Evolutionary conservation across 768 basidiomycete genomes (phyloP), one percentile per base, ranked within the genome.

Genomic region (Termitomyces sp.): DNA sequence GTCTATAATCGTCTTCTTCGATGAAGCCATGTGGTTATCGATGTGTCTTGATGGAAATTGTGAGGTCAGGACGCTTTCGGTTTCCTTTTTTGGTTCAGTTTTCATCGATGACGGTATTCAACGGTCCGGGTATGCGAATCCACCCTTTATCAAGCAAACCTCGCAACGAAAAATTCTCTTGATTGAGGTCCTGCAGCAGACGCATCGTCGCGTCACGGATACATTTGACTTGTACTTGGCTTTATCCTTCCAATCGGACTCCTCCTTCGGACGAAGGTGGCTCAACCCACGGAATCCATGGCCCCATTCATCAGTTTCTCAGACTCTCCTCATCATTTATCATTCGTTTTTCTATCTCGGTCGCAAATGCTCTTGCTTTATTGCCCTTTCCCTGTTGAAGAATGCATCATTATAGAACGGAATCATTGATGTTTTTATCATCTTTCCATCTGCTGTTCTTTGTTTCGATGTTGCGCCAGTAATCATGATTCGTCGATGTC

Each of bases 81-180:
- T 38, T 53, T 25, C 56, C 52, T 13, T 43, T 46, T 57, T 32
- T 51, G 27, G 49, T n/a, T 32, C 18, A 31, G 29, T 29, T 40
- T 15, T 20, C 38, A 57, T 58, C 53, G 53, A 50, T 46, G 56
- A 42, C 49, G 38, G 53, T 39, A 29, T 40, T 18, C 29, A 32
- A 51, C 54, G 35, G 42, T 43, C 42, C 53, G 48, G 44, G 38
- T 11, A 16, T 32, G 53, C 49, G 38, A 50, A 13, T 22, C 39
- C 25, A 50, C 32, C 29, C 53, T 58, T 54, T 58, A 58, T 58
- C 57, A 51, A 54, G 53, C 48, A 50, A 45, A 16, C 41, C 35
- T 15, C 43, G 41, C 49, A 22, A 36, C 45, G 36, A 9, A 18
- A 25, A 25, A 32, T 32, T 15, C 9, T 31, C 3, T n/a, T 11